Evolutionary conservation across 768 basidiomycete species (phyloP).

Genomic region (Phaeotremella skinneri): DNA sequence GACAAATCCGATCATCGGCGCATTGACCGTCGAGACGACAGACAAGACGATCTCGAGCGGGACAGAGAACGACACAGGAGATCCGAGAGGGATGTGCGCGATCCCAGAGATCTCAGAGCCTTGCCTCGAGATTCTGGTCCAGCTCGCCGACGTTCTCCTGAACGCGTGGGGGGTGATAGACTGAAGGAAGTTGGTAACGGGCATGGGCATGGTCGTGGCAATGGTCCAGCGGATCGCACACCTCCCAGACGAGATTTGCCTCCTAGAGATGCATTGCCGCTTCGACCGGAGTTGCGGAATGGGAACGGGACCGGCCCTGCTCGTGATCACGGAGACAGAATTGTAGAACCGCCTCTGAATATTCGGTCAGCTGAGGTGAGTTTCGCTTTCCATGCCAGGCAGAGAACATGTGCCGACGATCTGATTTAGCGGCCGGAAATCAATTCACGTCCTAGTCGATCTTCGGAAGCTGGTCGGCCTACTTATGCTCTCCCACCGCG

Average conservation of each 20-base stretch:
- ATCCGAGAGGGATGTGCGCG: constrained; percentile 7
- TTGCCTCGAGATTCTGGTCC: not conserved
- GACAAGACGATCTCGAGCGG: constrained; percentile 56
- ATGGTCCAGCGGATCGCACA: constrained; percentile 26
- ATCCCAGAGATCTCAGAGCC: constrained; percentile 12
- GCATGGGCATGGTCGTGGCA: constrained; percentile 3
- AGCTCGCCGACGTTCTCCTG: not conserved
- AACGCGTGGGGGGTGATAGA: not conserved
- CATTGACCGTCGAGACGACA: constrained; percentile 5
- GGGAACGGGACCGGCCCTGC: not conserved
- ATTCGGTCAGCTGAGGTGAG: constrained; percentile 22
- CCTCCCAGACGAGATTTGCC: constrained; percentile 23
- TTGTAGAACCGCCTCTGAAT: constrained; percentile 32
- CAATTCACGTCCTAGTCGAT: not conserved
- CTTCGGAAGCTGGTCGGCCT: constrained; percentile 1
- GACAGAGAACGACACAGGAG: constrained; percentile 57
- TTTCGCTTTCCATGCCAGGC: not conserved
- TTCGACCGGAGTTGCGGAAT: not conserved
- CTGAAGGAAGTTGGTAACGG: not conserved
- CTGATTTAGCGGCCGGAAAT: not conserved
- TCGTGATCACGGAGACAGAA: constrained; percentile 29
- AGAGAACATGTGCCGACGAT: constrained; percentile 1
- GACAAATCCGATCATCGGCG: constrained; percentile 19
- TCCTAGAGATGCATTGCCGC: constrained; percentile 14
- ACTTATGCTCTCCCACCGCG: constrained; percentile 24